Conservation (phyloP, 2,329 filamentous ascomycete species). For the Sporothrix schenckii region DNA sequence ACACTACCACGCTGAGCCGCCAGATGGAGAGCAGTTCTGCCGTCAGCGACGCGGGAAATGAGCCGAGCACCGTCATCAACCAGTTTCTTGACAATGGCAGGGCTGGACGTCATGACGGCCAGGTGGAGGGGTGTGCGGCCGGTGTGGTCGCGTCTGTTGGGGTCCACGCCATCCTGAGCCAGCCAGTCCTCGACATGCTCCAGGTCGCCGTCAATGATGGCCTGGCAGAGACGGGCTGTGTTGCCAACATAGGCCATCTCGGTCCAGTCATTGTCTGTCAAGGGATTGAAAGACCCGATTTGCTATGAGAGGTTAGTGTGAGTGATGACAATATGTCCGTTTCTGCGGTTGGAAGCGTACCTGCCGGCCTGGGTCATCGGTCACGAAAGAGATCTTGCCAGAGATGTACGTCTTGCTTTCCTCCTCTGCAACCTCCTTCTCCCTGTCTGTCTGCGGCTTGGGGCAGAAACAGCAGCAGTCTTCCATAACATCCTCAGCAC, state of each 20-base stretch:
- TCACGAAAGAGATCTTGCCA: conserved; percentile 72
- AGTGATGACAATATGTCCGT: neutral
- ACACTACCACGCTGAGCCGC: conserved; percentile 70
- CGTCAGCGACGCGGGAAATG: conserved; percentile 74
- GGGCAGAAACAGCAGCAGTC: conserved; percentile 86
- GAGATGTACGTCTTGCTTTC: conserved; percentile 77
- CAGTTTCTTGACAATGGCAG: conserved; percentile 70
- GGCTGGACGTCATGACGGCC: conserved; percentile 68
- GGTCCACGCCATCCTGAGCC: conserved; percentile 66
- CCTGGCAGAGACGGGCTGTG: conserved; percentile 74
- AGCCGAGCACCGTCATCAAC: conserved; percentile 73
- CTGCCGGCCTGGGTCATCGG: conserved; percentile 80
- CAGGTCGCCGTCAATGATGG: conserved; percentile 74
- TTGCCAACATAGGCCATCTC: conserved; percentile 89
- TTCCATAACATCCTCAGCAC: conserved; percentile 70
- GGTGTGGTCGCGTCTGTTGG: conserved; percentile 75
- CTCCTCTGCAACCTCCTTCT: conserved; percentile 69
- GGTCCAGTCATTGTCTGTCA: conserved; percentile 83
- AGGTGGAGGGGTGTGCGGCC: conserved; percentile 79
- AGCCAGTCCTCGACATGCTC: conserved; percentile 73
- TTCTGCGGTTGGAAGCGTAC: conserved; percentile 8
- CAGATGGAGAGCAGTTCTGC: conserved; percentile 79
- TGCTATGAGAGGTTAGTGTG: conserved; percentile 39
- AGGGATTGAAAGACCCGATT: conserved; percentile 73
- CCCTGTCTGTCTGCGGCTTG: conserved; percentile 67